phyloP scores from a whole-genome alignment of 2,329 filamentous ascomycete species.

The Botrytis pseudocinerea region DNA sequence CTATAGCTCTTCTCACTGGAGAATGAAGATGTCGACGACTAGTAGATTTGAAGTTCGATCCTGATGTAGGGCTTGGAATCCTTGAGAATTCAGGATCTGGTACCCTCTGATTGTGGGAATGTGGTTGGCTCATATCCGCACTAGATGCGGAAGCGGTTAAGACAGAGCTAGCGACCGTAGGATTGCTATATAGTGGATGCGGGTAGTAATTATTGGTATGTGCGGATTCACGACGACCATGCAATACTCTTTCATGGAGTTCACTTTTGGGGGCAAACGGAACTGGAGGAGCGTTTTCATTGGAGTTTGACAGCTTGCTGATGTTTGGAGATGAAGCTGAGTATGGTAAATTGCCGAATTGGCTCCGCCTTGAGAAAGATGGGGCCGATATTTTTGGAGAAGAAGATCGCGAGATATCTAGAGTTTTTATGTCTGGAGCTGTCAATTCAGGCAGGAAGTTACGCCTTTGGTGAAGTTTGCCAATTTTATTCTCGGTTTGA shows the following conservation, averaged over 20 bases:
- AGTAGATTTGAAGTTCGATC: slow-evolving; percentile 1
- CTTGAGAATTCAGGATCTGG: slow-evolving; percentile 8
- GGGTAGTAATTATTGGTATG: slow-evolving; percentile 13
- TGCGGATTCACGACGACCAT: slow-evolving; percentile 13
- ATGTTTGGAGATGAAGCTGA: slow-evolving; percentile 19
- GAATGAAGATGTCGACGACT: slow-evolving; percentile 26
- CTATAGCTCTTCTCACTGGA: slow-evolving; percentile 24
- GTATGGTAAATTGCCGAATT: not conserved
- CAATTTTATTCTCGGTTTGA: not conserved
- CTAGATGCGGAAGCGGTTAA: slow-evolving; percentile 32
- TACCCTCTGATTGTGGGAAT: not conserved
- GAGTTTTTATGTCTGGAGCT: not conserved
- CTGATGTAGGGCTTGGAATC: slow-evolving; percentile 22
- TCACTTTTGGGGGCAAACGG: slow-evolving; percentile 18
- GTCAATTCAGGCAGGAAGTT: not conserved
- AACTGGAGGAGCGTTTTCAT: slow-evolving; percentile 10
- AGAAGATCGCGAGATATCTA: not conserved
- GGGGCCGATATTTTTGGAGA: not conserved
- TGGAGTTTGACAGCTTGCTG: not conserved
- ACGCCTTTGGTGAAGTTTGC: not conserved
- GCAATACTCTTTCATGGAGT: slow-evolving; percentile 14
- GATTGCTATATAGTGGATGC: slow-evolving; percentile 27
- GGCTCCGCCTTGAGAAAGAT: not conserved
- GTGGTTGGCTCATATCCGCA: slow-evolving; percentile 27
- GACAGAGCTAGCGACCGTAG: slow-evolving; percentile 31